Conservation (phyloP, 2,329 filamentous ascomycete species). For the Fusarium hostae region DNA sequence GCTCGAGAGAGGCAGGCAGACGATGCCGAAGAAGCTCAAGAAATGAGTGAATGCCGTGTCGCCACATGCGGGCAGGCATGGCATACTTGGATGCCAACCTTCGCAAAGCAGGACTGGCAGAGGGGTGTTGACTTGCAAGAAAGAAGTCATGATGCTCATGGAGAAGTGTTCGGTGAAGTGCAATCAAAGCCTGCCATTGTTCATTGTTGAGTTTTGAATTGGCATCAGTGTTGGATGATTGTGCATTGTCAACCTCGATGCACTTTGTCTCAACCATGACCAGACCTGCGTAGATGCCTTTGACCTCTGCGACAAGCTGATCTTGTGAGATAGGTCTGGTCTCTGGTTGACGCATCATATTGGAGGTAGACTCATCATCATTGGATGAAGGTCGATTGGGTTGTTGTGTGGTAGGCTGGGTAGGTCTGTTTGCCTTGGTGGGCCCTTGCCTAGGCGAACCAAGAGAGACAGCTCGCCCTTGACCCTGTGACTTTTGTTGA, state of each 20-base stretch:
- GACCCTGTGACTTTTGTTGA: constrained; percentile 15
- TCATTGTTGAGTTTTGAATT: constrained; percentile 65
- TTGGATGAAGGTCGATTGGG: background rate
- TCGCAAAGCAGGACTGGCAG: constrained; percentile 73
- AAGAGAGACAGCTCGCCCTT: constrained; percentile 10
- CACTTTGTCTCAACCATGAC: constrained; percentile 90
- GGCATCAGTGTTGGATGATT: constrained; percentile 58
- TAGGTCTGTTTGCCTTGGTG: constrained; percentile 10
- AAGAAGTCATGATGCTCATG: constrained; percentile 91
- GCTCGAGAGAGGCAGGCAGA: constrained; percentile 80
- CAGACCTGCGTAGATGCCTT: constrained; percentile 83
- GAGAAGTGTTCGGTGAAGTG: constrained; percentile 81
- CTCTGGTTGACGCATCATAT: constrained; percentile 35
- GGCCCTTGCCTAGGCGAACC: constrained; percentile 2
- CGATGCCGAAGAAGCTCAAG: constrained; percentile 80
- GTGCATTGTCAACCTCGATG: constrained; percentile 80
- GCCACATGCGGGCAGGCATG: constrained; percentile 96
- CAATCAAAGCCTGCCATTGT: constrained; percentile 87
- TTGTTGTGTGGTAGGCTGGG: constrained; percentile 7
- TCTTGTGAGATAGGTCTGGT: constrained; percentile 71
- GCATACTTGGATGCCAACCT: constrained; percentile 81
- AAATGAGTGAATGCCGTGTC: constrained; percentile 88
- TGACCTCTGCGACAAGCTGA: constrained; percentile 83
- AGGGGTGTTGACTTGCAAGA: constrained; percentile 86
- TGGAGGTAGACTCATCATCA: constrained; percentile 18